Base-by-base conservation (phyloP, 805 yeast genomes). In the Yamadazyma scolyti region DNA sequence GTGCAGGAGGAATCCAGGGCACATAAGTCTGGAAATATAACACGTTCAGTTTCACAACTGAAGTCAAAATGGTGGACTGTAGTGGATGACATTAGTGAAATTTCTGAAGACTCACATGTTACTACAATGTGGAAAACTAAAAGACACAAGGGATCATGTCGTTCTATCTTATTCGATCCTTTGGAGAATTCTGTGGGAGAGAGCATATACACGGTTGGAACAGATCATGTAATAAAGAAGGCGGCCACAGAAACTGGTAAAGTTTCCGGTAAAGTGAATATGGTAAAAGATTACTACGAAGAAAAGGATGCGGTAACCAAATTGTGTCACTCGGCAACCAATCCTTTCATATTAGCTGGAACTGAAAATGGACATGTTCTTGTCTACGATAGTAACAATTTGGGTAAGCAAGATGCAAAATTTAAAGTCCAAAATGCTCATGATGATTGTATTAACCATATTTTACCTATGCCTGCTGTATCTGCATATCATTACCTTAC, bases 111-210 rank as follows among this genome's bases (percentile, higher is more conserved):
- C 15, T 51, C 48, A 4, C 56, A 54, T 9, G 44, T 63, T 12
- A 49, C 67, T 4, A 50, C 58, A 4, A 47, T 71, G 16, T 90
- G 98, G 98, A 75, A 81, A 33, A 89, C 97, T 0, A 84, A 76
- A 47, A 73, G 97, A 51, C 97, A 90, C 52, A 88, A 87, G 54
- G 89, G 87, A 1, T 81, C 95, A 42, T 86, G 95, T 38, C 63
- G 98, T 25, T 75, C 82, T 4, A 61, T 85, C 2, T 61, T 75
- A 6, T 79, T 86, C 53, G 84, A 79, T 37, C 74, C 77, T 3
- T 63, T 71, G 1, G 61, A 52, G 25, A 34, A 40, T 12, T 52
- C 58, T 3, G 42, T 52, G 4, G 87, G 87, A 2, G 69, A 71
- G 18, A 55, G 56, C 34, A 31, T 88, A 0, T 84, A 66, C 47